Conservation (phyloP, 2,329 filamentous ascomycete genomes). For the Ilyonectria sp. region DNA sequence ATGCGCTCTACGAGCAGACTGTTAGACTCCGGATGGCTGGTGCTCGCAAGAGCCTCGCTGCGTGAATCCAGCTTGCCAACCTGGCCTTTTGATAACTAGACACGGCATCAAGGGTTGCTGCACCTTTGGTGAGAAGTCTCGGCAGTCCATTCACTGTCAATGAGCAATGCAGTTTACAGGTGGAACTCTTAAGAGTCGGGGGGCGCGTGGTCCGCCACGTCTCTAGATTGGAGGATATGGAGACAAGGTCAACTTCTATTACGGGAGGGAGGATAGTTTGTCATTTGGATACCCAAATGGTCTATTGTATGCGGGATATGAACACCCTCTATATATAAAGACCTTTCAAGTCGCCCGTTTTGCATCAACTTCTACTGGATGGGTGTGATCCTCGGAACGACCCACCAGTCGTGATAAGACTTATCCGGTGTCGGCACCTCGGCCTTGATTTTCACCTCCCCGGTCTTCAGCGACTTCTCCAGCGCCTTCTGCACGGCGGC, state of each 20-base stretch:
- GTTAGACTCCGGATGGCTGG: constrained; percentile 72
- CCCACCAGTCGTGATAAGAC: constrained; percentile 76
- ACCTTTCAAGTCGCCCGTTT: background rate
- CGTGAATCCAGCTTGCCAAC: constrained; percentile 42
- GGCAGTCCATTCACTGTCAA: constrained; percentile 32
- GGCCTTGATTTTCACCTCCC: constrained; percentile 59
- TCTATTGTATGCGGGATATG: constrained; percentile 36
- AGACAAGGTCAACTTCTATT: constrained; percentile 1
- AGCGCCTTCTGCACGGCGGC: constrained; percentile 72
- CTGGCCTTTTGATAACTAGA: constrained; percentile 24
- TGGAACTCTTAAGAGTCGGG: constrained; percentile 25
- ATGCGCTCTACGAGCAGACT: constrained; percentile 90
- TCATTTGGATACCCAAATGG: constrained; percentile 49
- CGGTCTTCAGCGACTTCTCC: constrained; percentile 49
- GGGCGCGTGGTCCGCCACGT: constrained; percentile 25
- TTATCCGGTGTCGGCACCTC: constrained; percentile 68
- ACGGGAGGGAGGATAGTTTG: constrained; percentile 24
- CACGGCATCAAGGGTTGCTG: constrained; percentile 23
- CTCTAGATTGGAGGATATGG: constrained; percentile 11
- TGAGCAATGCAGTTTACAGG: constrained; percentile 32
- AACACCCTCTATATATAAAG: constrained; percentile 34
- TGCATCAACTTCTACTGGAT: constrained; percentile 17
- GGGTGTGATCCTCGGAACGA: constrained; percentile 67
- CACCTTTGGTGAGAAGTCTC: constrained; percentile 23
- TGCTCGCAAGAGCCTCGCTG: constrained; percentile 57